Evolutionary conservation across 2,329 filamentous ascomycete genomes (phyloP), one percentile per base, ranked within the genome.

Genomic region (Aureobasidium pullulans): DNA sequence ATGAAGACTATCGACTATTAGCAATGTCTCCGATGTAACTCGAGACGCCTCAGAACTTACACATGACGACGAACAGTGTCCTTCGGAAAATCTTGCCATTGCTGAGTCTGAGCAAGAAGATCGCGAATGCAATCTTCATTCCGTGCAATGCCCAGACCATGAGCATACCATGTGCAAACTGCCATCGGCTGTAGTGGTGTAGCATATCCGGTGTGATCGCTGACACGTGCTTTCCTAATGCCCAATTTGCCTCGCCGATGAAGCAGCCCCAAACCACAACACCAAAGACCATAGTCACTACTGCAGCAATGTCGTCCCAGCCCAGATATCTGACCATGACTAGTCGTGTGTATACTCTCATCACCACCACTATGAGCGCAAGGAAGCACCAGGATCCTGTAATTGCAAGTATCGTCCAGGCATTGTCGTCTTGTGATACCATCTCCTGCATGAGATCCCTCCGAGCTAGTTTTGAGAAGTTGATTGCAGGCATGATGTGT

Each of bases 261-360:
- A 81, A 79, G 60, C 75, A 79, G 7, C 69, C 70, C 40, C 73
- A 72, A 1, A 67, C 64, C 2, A 36, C 64, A 11, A 72, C 57
- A 8, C 65, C 68, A 61, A 68, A 62, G 13, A 79, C 70, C 68
- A 72, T 70, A 4, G 77, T 73, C 3, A 68, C 60, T 1, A 75
- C 52, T 64, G 81, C 80, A 2, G 75, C 62, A 60, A 71, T 77
- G 64, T 82, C 80, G 69, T 83, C 81, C 28, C 71, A 64, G 1
- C 79, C 79, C 46, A 78, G 70, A 31, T 76, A 76, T 28, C 74
- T 77, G 46, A 82, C 71, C 67, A 82, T 74, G 10, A 67, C 64
- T 2, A 73, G 29, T 10, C 80, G 73, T 29, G 81, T 80, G 28
- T 61, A 63, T 6, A 62, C 47, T 28, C 62, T 46, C 47, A 54